Evolutionary conservation across 2,329 filamentous ascomycete species (phyloP).

Genomic region (Bertia moriformis): DNA sequence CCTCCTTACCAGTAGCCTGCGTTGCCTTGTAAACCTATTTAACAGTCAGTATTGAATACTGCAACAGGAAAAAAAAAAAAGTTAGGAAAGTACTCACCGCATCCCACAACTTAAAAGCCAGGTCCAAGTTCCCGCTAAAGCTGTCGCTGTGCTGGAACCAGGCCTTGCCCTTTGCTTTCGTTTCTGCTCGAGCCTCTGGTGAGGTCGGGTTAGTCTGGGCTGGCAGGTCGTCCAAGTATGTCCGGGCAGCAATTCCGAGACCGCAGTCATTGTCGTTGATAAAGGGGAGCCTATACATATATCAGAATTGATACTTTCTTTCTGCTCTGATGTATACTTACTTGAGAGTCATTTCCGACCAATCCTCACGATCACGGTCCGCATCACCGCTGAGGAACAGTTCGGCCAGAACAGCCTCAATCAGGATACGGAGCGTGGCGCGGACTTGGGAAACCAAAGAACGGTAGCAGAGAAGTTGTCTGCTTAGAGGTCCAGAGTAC

Average conservation of each 20-base stretch:
- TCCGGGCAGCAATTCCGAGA: conserved; percentile 35
- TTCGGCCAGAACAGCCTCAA: conserved; percentile 43
- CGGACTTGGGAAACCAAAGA: conserved; percentile 45
- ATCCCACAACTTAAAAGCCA: neutral
- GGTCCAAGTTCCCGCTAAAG: neutral
- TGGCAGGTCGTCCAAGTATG: conserved; percentile 38
- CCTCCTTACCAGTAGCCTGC: neutral
- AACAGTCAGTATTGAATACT: no score
- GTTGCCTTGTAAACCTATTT: neutral
- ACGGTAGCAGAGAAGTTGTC: conserved; percentile 48
- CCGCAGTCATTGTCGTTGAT: conserved; percentile 32
- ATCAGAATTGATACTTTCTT: conserved; percentile 3
- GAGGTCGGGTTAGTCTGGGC: conserved; percentile 19
- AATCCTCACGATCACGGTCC: conserved; percentile 27
- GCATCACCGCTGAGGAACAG: conserved; percentile 45
- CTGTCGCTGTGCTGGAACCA: conserved; percentile 1
- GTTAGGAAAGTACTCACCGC: conserved; percentile 1
- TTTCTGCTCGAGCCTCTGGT: neutral
- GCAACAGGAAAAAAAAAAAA: no score
- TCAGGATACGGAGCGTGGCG: conserved; percentile 39
- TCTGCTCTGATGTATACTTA: conserved; percentile 14
- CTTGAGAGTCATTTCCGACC: conserved; percentile 34
- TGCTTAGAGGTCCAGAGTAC: conserved; percentile 52
- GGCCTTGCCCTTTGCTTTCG: neutral
- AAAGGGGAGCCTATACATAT: conserved; percentile 24